Evolutionary conservation across 164 flowering plant genomes (phyloP).

Genomic region (Santalum album): DNA sequence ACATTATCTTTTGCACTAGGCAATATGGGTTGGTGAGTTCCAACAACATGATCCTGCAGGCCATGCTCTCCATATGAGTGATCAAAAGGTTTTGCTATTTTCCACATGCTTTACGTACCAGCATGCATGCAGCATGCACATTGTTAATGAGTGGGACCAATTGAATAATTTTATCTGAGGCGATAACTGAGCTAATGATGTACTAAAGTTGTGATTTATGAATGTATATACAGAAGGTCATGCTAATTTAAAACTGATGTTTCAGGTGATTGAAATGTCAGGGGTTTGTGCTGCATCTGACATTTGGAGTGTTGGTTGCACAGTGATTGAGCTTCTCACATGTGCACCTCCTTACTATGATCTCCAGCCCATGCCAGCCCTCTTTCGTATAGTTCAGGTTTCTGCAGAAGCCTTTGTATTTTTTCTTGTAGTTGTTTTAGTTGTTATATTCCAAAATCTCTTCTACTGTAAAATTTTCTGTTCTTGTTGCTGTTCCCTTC

Average conservation of each 20-base stretch:
- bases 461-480: not conserved
- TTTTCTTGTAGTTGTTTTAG: not conserved
- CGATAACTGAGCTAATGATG: no score
- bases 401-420: slow-evolving; percentile 1
- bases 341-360: slow-evolving; percentile 99
- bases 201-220: not conserved
- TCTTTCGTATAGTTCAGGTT: slow-evolving; percentile 97
- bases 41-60: not conserved
- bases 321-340: slow-evolving; percentile 97
- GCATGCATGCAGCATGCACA: not conserved
- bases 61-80: not conserved
- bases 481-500: not conserved
- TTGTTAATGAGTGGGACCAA: no score
- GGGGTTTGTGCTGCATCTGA: slow-evolving; percentile 99
- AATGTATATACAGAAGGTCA: not conserved
- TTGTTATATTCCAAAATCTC: not conserved
- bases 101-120: not conserved
- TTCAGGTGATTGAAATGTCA: slow-evolving; percentile 98
- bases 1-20: not conserved
- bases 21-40: not conserved
- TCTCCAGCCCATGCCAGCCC: slow-evolving; percentile 99
- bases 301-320: slow-evolving; percentile 99
- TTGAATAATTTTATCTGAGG: no score
- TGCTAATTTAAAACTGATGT: slow-evolving; percentile 7
- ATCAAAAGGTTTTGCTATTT: not conserved